Conservation (phyloP, 169 alveolate species). For the Eimeria tenella region DNA sequence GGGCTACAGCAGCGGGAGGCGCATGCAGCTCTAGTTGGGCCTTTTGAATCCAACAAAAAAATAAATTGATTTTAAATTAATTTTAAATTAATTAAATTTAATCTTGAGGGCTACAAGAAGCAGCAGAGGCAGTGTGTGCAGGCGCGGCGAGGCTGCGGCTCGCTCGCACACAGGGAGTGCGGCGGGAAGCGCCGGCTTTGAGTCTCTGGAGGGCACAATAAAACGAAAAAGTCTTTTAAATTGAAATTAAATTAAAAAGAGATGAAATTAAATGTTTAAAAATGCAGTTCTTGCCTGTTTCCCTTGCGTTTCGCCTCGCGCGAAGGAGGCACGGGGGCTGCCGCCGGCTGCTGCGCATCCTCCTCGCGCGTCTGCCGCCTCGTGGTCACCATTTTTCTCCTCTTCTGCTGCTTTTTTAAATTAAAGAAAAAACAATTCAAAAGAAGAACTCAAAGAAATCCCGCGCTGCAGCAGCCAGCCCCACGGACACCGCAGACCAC, state of each 20-base stretch:
- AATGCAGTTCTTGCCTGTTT: neutral
- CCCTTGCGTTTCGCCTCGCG: neutral
- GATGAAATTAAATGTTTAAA: too few species aligned
- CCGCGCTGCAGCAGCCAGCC: neutral
- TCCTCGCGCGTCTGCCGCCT: slow-evolving; percentile 40
- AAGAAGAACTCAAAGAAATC: neutral
- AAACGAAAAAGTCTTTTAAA: too few species aligned
- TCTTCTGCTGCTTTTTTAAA: neutral
- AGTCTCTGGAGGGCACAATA: too few species aligned
- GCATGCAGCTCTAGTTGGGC: too few species aligned
- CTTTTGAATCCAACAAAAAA: neutral
- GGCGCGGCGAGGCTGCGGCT: too few species aligned
- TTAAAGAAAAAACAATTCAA: neutral
- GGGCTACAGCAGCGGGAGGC: too few species aligned
- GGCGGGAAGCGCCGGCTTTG: too few species aligned
- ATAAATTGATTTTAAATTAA: neutral
- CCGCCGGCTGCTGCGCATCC: slow-evolving; percentile 19
- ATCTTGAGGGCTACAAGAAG: too few species aligned
- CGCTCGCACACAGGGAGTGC: too few species aligned
- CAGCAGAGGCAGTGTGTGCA: too few species aligned
- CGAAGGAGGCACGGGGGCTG: neutral
- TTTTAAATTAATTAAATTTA: neutral
- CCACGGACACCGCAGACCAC: neutral
- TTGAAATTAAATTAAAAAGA: too few species aligned
- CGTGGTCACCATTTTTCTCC: slow-evolving; percentile 7